Evolutionary conservation across 257 asterid species (phyloP), one percentile per base, ranked within the genome.

Genomic region (Przewalskia tangutica): DNA sequence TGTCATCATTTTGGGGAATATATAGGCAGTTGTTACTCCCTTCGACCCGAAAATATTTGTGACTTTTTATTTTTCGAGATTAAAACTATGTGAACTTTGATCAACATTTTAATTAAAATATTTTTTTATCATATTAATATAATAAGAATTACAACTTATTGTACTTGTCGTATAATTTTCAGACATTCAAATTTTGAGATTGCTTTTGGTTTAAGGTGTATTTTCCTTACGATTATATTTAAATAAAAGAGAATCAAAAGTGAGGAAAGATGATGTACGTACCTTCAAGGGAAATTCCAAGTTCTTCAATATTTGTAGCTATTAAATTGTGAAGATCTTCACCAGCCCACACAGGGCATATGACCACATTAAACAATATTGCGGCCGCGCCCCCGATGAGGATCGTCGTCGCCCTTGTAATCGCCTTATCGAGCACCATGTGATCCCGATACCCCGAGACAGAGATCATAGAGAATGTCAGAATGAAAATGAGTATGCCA

Each of bases 301-400:
- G 92, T n/a, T 84, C 88, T 4, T 89, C 89, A 8, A 92, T 80
- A 79, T 90, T 86, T 8, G 81, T 42, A 4, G 94, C 95, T 0
- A 91, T 88, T 0, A 90, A 93, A 16, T 84, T 81, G 85, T 93
- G 97, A 67, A 92, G 98, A 84, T 93, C 98, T 77, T 89, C 88
- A 23, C 98, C 98, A 1, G 98, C 92, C 97, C 98, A 93, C 0
- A 92, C 97, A 4, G 98, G 98, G 42, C 44, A 90, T 0, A 92
- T 86, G 5, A 89, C 32, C 79, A 90, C 85, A 53, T 93, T 92
- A 10, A 93, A 85, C 1, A 86, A 9, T 32, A 93, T 68, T 50
- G 92, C 89, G 27, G 91, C 82, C 0, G 87, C 83, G 23, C 90
- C 97, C 13, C 98, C 98, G 1, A 93, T 87, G 5, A 89, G 80